phyloP scores from a whole-genome alignment of 2,329 filamentous ascomycete species.

The Onygenales sp. region DNA sequence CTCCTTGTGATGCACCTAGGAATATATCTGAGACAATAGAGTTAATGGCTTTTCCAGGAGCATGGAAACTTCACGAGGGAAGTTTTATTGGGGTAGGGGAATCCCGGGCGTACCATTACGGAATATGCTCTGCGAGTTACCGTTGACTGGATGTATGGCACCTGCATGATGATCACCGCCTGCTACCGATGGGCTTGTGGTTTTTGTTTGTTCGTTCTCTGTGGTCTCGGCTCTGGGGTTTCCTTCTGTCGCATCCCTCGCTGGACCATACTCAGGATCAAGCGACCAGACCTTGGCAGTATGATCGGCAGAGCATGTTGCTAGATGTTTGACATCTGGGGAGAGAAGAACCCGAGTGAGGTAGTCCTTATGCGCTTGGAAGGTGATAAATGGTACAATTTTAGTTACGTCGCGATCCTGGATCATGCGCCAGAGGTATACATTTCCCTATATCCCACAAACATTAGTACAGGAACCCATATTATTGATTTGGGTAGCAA shows the following conservation, averaged over 20 bases:
- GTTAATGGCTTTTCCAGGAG: background rate
- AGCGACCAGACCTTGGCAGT: slow-evolving; percentile 96
- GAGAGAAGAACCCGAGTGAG: slow-evolving; percentile 87
- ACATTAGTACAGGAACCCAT: background rate
- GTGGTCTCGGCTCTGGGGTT: background rate
- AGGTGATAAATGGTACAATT: slow-evolving; percentile 77
- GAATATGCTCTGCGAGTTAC: background rate
- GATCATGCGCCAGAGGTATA: slow-evolving; percentile 93
- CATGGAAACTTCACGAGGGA: background rate
- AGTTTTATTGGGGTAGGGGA: background rate
- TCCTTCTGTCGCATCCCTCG: slow-evolving; percentile 23
- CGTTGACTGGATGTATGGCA: background rate
- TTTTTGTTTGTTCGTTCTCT: background rate
- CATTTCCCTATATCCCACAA: slow-evolving; percentile 62
- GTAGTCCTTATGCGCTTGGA: slow-evolving; percentile 83
- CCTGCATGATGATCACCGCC: background rate
- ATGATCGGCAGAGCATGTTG: slow-evolving; percentile 89
- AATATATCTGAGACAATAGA: background rate
- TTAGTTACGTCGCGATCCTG: slow-evolving; percentile 74
- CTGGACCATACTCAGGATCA: slow-evolving; percentile 49
- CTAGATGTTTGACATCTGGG: slow-evolving; percentile 86
- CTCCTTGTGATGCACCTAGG: background rate
- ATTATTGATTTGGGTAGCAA: background rate
- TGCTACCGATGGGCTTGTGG: background rate
- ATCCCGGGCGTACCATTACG: background rate